Conservation (phyloP, 164 flowering plant genomes). For the Malania oleifera region DNA sequence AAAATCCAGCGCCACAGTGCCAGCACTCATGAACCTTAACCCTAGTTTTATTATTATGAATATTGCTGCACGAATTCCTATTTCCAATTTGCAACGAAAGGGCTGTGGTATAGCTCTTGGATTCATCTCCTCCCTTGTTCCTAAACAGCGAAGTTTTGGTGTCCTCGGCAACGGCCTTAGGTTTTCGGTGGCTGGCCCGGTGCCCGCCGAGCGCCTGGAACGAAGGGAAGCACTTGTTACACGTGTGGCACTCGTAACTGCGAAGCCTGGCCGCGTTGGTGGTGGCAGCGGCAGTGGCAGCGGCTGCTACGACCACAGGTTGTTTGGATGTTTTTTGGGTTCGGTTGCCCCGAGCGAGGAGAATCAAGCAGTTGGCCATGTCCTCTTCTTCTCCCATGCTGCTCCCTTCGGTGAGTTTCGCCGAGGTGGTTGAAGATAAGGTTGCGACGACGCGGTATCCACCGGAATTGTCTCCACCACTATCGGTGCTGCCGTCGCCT, state of each 20-base stretch:
- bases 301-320: too few relatives aligned
- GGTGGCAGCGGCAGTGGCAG: slow-evolving; percentile 1
- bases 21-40: slow-evolving; percentile 60
- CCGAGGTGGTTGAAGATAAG: not conserved
- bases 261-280: not conserved
- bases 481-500: slow-evolving; percentile 1
- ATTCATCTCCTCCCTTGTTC: not conserved
- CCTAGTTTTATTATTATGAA: slow-evolving; percentile 19
- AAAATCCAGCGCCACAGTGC: slow-evolving; percentile 53
- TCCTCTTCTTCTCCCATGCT: slow-evolving; percentile 42
- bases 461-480: slow-evolving; percentile 1
- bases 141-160: not conserved
- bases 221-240: slow-evolving; percentile 45
- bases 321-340: not conserved
- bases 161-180: slow-evolving; percentile 12
- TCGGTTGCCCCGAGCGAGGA: slow-evolving; percentile 39
- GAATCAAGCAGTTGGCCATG: slow-evolving; percentile 56
- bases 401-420: not conserved
- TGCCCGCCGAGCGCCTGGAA: slow-evolving; percentile 68
- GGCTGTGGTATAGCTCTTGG: slow-evolving; percentile 8
- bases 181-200: slow-evolving; percentile 58
- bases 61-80: not conserved
- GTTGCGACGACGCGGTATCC: not conserved
- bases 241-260: slow-evolving; percentile 51
- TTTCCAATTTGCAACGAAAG: slow-evolving; percentile 31